These are phyloP conservation scores for Cystobasidiaceae sp. DNA, from an alignment of 1,284 basidiomycete genomes.

Conservation along the genomic window DNA sequence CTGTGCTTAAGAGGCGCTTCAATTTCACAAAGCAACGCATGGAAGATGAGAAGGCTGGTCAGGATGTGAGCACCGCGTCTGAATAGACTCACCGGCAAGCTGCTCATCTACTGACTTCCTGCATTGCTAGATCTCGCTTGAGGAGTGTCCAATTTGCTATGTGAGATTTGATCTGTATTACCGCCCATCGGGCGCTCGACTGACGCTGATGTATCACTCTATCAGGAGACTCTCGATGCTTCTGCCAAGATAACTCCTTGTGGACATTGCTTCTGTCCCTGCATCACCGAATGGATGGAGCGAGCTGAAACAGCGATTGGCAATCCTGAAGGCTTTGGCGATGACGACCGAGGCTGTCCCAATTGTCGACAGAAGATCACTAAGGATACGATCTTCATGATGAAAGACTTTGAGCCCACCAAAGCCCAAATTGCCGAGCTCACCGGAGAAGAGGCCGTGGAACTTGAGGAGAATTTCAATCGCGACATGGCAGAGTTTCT, in stretches of 20 bases:
- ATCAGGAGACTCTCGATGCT: conserved; percentile 4
- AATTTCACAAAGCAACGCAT: conserved; percentile 24
- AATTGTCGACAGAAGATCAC: conserved; percentile 36
- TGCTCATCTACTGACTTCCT: too few relatives aligned
- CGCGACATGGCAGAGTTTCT: background rate
- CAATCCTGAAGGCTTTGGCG: conserved; percentile 17
- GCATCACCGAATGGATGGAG: conserved; percentile 10
- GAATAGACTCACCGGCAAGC: background rate
- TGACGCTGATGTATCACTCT: background rate
- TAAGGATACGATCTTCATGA: conserved; percentile 19
- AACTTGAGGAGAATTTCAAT: conserved; percentile 5
- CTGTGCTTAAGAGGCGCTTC: conserved; percentile 13
- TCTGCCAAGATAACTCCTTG: background rate
- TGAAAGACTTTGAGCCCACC: conserved; percentile 35
- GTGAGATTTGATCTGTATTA: background rate
- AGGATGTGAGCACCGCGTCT: background rate
- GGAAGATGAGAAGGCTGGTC: conserved; percentile 31
- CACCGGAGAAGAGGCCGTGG: background rate
- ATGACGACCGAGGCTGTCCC: conserved; percentile 34
- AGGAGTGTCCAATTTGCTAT: conserved; percentile 3
- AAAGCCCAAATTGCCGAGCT: conserved; percentile 32
- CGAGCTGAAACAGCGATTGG: background rate
- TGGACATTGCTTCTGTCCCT: background rate
- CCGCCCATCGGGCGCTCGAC: background rate
- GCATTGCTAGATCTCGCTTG: too few relatives aligned